Evolutionary conservation across 352 stramenopile species (phyloP).

Genomic region (Phytopythium boreale): DNA sequence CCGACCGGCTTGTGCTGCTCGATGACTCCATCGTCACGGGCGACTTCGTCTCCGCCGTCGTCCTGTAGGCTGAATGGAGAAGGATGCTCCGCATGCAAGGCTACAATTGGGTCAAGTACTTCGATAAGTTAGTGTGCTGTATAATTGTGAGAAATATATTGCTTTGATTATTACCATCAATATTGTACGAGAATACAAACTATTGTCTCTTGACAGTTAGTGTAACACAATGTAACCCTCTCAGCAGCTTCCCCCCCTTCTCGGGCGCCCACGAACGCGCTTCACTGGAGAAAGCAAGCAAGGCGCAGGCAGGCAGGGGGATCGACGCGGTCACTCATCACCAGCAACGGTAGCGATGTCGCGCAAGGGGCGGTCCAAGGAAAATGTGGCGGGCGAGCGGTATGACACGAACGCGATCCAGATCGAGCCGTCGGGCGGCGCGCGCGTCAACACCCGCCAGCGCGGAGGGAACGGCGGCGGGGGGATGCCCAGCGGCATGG

Average conservation of each 20-base stretch:
- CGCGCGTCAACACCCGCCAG: constrained; percentile 18
- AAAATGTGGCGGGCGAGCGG: constrained; percentile 76
- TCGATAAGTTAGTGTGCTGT: too few species aligned
- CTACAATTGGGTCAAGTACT: too few species aligned
- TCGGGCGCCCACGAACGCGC: too few species aligned
- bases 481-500: constrained; percentile 18
- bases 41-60: constrained; percentile 37
- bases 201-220: too few species aligned
- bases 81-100: too few species aligned
- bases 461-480: constrained; percentile 14
- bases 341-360: constrained; percentile 20
- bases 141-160: not conserved
- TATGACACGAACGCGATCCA: constrained; percentile 81
- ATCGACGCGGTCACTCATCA: too few species aligned
- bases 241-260: too few species aligned
- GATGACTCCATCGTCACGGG: constrained; percentile 61
- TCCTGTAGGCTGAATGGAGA: constrained; percentile 21
- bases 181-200: too few species aligned
- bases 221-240: too few species aligned
- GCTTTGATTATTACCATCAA: too few species aligned
- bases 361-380: constrained; percentile 66
- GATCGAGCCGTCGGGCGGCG: constrained; percentile 17
- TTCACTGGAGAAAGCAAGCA: too few species aligned
- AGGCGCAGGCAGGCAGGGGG: too few species aligned
- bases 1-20: constrained; percentile 64